Evolutionary conservation across 805 yeast genomes (phyloP).

Genomic region (Pichia nanzhaoensis): DNA sequence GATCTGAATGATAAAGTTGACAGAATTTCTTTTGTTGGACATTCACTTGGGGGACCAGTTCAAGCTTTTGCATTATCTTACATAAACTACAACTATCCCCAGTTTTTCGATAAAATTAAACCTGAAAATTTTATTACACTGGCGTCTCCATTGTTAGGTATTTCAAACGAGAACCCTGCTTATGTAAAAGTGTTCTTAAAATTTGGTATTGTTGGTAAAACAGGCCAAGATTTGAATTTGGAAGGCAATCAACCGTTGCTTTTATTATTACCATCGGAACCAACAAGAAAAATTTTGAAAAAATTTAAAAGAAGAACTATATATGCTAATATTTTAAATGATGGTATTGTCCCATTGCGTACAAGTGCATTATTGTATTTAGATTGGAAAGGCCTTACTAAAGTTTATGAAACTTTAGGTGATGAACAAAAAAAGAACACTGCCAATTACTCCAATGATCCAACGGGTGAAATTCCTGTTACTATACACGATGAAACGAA

Average conservation of each 20-base stretch:
- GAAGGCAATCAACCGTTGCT: conserved; percentile 55
- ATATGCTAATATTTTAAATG: conserved; percentile 86
- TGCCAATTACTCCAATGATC: conserved; percentile 4
- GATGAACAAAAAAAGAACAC: not conserved
- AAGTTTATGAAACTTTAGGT: conserved; percentile 33
- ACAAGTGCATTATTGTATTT: conserved; percentile 81
- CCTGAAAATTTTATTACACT: conserved; percentile 77
- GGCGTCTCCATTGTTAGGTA: conserved; percentile 87
- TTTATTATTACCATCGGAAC: conserved; percentile 67
- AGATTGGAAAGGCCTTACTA: conserved; percentile 72
- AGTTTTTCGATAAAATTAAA: conserved; percentile 54
- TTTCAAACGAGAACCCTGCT: conserved; percentile 79
- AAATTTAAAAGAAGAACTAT: conserved; percentile 65
- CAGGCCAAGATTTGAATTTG: conserved; percentile 87
- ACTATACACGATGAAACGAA: conserved; percentile 14
- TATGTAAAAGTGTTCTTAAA: conserved; percentile 79
- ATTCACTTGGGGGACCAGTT: conserved; percentile 88
- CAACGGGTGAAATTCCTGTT: conserved; percentile 29
- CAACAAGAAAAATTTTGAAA: conserved; percentile 58
- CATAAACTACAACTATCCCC: conserved; percentile 59
- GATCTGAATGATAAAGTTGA: conserved; percentile 12
- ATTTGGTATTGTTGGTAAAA: conserved; percentile 84
- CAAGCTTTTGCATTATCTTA: conserved; percentile 89
- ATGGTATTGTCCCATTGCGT: conserved; percentile 92
- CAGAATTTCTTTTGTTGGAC: conserved; percentile 82